Conservation (phyloP, 805 yeast species). For the Wickerhamomyces tratensis region DNA sequence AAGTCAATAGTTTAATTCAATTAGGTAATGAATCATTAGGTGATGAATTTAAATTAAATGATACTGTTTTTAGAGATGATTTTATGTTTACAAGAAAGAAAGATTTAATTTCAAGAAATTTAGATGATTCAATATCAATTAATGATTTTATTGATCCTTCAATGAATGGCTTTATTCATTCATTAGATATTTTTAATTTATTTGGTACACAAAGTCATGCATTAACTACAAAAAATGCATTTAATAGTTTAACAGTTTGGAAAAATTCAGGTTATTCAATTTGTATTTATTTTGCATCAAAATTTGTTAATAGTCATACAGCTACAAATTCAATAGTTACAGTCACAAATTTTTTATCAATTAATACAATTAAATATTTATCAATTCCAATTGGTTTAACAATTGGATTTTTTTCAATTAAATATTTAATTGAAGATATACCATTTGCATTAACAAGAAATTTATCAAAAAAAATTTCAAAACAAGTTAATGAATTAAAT, state of each 20-base stretch:
- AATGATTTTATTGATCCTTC: slow-evolving; percentile 38
- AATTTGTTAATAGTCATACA: slow-evolving; percentile 26
- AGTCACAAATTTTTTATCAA: slow-evolving; percentile 27
- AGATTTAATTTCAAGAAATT: slow-evolving; percentile 49
- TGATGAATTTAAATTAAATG: slow-evolving; percentile 41
- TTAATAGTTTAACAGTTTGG: slow-evolving; percentile 10
- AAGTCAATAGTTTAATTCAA: slow-evolving; percentile 52
- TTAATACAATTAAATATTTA: slow-evolving; percentile 31
- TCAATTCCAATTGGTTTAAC: slow-evolving; percentile 44
- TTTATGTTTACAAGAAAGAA: slow-evolving; percentile 75
- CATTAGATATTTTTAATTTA: too few relatives aligned
- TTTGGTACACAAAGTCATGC: too few relatives aligned
- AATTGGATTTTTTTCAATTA: slow-evolving; percentile 41
- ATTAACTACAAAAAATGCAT: neutral
- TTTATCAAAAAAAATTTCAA: slow-evolving; percentile 59
- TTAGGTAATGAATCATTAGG: slow-evolving; percentile 62
- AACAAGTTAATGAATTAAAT: slow-evolving; percentile 55
- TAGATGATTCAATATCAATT: slow-evolving; percentile 50
- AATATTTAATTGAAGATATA: slow-evolving; percentile 66
- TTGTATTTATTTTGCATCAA: slow-evolving; percentile 19
- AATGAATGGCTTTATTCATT: too few relatives aligned
- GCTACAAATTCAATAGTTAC: slow-evolving; percentile 24
- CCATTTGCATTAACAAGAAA: slow-evolving; percentile 87
- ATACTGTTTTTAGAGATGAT: slow-evolving; percentile 55
- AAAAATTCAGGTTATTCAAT: slow-evolving; percentile 21